A percentile compares a stretch with the other conserved stretches of the same genome.
These are phyloP conservation scores for Aspergillus luchuensis DNA, from an alignment of 2,329 filamentous ascomycete species.

Conservation along the genomic window DNA sequence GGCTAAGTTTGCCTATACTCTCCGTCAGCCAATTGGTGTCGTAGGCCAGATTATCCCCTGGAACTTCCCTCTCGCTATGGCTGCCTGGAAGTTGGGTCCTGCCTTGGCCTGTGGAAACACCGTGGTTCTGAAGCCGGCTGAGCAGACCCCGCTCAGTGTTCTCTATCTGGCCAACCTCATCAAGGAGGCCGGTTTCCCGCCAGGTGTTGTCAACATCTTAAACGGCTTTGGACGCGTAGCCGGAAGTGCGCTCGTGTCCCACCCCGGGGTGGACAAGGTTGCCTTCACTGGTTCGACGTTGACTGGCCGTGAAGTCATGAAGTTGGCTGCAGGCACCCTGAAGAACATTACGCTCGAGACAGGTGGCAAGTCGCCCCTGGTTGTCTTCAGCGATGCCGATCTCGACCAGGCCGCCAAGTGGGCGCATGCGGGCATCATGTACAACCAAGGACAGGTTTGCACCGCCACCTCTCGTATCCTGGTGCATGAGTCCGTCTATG, in stretches of 20 bases:
- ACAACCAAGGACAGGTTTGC: constrained; percentile 41
- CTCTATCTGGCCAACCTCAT: constrained; percentile 37
- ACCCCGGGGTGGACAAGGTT: constrained; percentile 39
- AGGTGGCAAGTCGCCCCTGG: constrained; percentile 67
- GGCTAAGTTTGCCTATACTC: constrained; percentile 82
- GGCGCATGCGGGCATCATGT: constrained; percentile 59
- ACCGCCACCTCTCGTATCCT: constrained; percentile 50
- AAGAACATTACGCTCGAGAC: constrained; percentile 42
- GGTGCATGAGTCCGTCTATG: constrained; percentile 55
- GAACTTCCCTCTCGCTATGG: constrained; percentile 85
- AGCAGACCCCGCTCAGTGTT: constrained; percentile 39
- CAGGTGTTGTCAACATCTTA: constrained; percentile 39
- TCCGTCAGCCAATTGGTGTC: constrained; percentile 75
- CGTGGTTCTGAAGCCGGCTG: constrained; percentile 38
- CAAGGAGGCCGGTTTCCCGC: constrained; percentile 38
- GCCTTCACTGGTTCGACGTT: constrained; percentile 39
- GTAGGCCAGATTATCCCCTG: constrained; percentile 88
- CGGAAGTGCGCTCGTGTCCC: constrained; percentile 33
- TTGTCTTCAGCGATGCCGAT: constrained; percentile 68
- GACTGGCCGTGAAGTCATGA: constrained; percentile 40
- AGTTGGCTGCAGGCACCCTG: constrained; percentile 38
- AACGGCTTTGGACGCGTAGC: constrained; percentile 37
- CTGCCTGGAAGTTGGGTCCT: constrained; percentile 47
- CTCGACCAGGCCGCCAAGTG: constrained; percentile 70
- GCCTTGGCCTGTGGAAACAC: constrained; percentile 40